A percentile compares a stretch with the other conserved stretches of the same genome.
phyloP scores from a whole-genome alignment of 805 yeast species.

The Kluyveromyces nonfermentans region DNA sequence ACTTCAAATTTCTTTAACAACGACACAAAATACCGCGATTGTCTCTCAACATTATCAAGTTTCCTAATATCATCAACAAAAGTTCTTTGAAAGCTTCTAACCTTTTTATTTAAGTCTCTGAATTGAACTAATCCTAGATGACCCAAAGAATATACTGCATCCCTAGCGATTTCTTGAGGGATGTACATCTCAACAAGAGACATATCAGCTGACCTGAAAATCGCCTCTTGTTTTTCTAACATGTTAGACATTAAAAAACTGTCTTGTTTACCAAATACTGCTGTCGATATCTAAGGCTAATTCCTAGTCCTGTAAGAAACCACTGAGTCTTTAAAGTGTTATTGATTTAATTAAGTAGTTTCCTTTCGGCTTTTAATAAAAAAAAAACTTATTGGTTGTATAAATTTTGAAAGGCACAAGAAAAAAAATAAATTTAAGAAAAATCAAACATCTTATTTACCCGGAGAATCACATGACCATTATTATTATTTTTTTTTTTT shows the following conservation, averaged over 20 bases:
- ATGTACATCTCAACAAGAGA: slow-evolving; percentile 83
- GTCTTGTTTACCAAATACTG: not conserved
- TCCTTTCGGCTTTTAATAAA: not conserved
- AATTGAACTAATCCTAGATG: slow-evolving; percentile 81
- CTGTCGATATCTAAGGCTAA: too few relatives aligned
- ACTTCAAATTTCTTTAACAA: slow-evolving; percentile 45
- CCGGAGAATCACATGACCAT: not conserved
- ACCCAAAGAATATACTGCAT: slow-evolving; percentile 78
- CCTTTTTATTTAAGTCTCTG: slow-evolving; percentile 74
- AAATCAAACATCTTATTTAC: not conserved
- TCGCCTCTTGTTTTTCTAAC: slow-evolving; percentile 26
- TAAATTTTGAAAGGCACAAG: not conserved
- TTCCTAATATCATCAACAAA: slow-evolving; percentile 82
- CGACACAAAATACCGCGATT: slow-evolving; percentile 46
- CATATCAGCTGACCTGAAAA: slow-evolving; percentile 89
- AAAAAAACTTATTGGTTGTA: not conserved
- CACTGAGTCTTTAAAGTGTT: too few relatives aligned
- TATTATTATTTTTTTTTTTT: too few relatives aligned
- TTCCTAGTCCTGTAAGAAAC: too few relatives aligned
- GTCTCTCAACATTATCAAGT: slow-evolving; percentile 83
- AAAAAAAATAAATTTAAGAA: too few relatives aligned
- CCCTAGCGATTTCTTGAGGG: slow-evolving; percentile 83
- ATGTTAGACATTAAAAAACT: slow-evolving; percentile 2
- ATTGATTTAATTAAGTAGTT: not conserved
- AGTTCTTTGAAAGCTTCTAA: slow-evolving; percentile 79